Conservation (phyloP, 148 eudicot genomes). For the Camellia lanceoleosa region DNA sequence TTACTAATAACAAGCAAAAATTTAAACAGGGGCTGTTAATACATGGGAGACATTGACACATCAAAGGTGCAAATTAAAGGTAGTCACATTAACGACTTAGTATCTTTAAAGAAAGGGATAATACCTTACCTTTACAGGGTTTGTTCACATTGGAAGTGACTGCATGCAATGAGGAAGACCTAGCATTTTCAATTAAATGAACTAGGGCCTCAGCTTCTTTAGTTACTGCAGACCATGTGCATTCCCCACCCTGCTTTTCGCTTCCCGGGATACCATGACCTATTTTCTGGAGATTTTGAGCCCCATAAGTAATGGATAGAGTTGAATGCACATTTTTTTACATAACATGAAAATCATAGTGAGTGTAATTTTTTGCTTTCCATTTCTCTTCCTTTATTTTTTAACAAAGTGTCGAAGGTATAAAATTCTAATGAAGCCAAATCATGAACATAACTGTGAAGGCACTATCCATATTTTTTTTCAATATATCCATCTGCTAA, state of each 20-base stretch:
- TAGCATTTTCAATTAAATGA: constrained; percentile 26
- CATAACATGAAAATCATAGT: not conserved
- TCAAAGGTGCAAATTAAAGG: not conserved
- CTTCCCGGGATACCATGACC: constrained; percentile 11
- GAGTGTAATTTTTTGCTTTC: not conserved
- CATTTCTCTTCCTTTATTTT: not conserved
- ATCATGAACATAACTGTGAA: not conserved
- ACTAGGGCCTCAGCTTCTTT: constrained; percentile 34
- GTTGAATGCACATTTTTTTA: constrained; percentile 10
- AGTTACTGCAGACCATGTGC: constrained; percentile 33
- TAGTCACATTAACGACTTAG: not conserved
- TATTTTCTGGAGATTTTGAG: constrained; percentile 22
- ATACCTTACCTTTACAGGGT: constrained; percentile 46
- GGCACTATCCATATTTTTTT: too few species aligned
- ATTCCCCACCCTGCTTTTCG: constrained; percentile 8
- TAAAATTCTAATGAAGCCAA: too few species aligned
- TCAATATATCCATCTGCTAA: not conserved
- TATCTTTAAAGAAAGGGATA: not conserved
- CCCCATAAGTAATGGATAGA: constrained; percentile 6
- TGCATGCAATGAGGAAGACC: constrained; percentile 20
- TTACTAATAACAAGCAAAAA: not conserved
- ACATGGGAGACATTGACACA: not conserved
- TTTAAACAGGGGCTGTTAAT: not conserved
- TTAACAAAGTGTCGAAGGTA: not conserved
- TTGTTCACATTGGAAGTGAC: constrained; percentile 21